Evolutionary conservation across 768 basidiomycete genomes (phyloP).

Genomic region (Holtermannia corniformis): DNA sequence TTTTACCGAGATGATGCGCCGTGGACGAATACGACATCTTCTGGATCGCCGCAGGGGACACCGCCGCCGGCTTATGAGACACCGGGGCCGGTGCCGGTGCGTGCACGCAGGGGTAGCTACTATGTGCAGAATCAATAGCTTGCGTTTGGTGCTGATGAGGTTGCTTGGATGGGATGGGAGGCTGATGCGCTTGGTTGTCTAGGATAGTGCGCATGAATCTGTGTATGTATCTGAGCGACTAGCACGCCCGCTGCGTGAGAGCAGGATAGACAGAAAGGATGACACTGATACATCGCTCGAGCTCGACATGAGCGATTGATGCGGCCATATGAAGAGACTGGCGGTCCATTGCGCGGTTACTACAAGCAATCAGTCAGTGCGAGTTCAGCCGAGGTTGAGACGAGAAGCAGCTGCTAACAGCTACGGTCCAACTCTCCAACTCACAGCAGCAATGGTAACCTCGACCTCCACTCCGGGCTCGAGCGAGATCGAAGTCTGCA

Average conservation of each 20-base stretch:
- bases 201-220: background rate
- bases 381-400: too few relatives aligned
- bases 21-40: background rate
- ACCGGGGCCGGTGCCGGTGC: too few relatives aligned
- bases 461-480: constrained; percentile 99
- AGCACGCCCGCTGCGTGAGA: background rate
- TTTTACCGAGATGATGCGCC: background rate
- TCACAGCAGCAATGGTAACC: constrained; percentile 66
- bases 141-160: background rate
- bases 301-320: too few relatives aligned
- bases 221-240: background rate
- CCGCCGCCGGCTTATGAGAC: background rate
- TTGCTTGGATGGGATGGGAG: background rate
- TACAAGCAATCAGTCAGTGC: background rate
- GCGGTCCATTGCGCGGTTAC: background rate
- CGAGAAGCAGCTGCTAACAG: too few relatives aligned
- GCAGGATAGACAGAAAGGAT: too few relatives aligned
- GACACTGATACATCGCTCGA: background rate
- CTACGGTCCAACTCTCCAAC: background rate
- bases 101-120: background rate
- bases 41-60: background rate
- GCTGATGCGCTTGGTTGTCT: background rate
- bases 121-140: background rate
- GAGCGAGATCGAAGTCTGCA: constrained; percentile 91
- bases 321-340: background rate